These are phyloP conservation scores for Arabidopsis arenosa DNA, from an alignment of 345 rosid genomes.

Conservation along the genomic window DNA sequence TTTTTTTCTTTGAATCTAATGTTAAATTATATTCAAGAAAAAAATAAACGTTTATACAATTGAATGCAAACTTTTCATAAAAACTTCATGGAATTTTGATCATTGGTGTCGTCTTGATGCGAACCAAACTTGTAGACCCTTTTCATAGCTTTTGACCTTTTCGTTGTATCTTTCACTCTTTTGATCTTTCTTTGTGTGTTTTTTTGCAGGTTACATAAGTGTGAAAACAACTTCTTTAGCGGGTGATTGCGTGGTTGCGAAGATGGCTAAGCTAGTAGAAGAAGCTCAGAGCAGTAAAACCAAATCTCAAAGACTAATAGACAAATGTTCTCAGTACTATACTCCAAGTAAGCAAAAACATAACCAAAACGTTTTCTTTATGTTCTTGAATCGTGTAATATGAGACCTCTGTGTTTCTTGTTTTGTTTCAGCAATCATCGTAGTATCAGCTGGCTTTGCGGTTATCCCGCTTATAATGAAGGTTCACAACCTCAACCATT, in stretches of 20 bases:
- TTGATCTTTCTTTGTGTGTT: background rate
- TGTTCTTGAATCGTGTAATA: background rate
- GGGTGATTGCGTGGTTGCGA: constrained; percentile 83
- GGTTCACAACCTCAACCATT: constrained; percentile 50
- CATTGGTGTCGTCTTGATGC: too few relatives aligned
- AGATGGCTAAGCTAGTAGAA: constrained; percentile 93
- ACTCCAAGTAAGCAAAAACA: constrained; percentile 67
- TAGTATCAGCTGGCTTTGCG: constrained; percentile 61
- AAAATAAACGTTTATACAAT: too few relatives aligned
- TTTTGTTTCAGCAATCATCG: constrained; percentile 59
- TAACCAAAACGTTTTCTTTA: constrained; percentile 10
- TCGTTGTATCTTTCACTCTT: constrained; percentile 6
- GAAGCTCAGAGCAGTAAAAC: constrained; percentile 92
- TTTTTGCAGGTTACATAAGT: constrained; percentile 63
- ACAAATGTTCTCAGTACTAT: constrained; percentile 72
- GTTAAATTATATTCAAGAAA: too few relatives aligned
- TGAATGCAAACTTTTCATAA: too few relatives aligned
- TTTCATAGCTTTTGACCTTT: background rate
- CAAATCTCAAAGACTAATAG: constrained; percentile 73
- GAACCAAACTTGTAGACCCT: too few relatives aligned
- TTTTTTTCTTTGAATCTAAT: too few relatives aligned
- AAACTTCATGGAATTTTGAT: too few relatives aligned
- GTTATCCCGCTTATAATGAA: constrained; percentile 62
- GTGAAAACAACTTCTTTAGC: constrained; percentile 82
- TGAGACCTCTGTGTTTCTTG: background rate